A percentile compares a stretch with the other conserved stretches of the same genome.
phyloP scores from a whole-genome alignment of 2,329 filamentous ascomycete genomes.

The Clonostachys rhizophaga region DNA sequence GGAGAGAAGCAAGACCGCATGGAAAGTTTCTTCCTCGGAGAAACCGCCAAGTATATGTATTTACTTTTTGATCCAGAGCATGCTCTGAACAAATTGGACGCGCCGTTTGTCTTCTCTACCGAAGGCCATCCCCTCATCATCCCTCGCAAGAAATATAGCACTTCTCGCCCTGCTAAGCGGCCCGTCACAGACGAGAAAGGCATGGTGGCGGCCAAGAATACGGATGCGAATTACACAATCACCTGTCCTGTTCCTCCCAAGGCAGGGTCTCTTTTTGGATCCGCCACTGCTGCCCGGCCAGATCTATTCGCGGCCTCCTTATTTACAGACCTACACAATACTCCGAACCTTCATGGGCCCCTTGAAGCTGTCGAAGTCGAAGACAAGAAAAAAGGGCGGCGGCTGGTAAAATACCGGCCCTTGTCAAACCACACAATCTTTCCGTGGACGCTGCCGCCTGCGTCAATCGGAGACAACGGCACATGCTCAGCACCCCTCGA shows the following conservation, averaged over 20 bases:
- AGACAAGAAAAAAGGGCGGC: constrained; percentile 38
- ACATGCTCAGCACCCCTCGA: constrained; percentile 69
- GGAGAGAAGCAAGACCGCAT: constrained; percentile 90
- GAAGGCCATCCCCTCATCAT: constrained; percentile 93
- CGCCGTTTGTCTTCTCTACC: constrained; percentile 88
- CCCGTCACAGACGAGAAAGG: constrained; percentile 1
- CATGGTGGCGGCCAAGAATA: constrained; percentile 17
- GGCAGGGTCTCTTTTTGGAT: constrained; percentile 64
- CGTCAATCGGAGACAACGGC: constrained; percentile 71
- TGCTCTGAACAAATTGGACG: constrained; percentile 81
- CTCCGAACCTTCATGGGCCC: constrained; percentile 57
- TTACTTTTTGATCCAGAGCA: constrained; percentile 83
- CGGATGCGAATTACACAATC: constrained; percentile 42
- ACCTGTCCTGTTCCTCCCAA: constrained; percentile 63
- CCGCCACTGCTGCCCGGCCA: constrained; percentile 69
- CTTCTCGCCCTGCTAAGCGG: constrained; percentile 1
- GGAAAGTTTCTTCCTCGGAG: constrained; percentile 98
- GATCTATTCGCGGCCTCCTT: constrained; percentile 89
- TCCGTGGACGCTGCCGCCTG: constrained; percentile 83
- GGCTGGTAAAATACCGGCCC: constrained; percentile 31
- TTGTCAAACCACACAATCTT: constrained; percentile 80
- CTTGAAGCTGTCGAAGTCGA: constrained; percentile 29
- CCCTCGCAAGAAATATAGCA: constrained; percentile 35
- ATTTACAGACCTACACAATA: constrained; percentile 75
- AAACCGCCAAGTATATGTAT: constrained; percentile 95